A percentile compares a stretch with the other conserved stretches of the same genome.
Evolutionary conservation across 2,329 filamentous ascomycete species (phyloP).

Genomic region (Microsporum ferrugineum): DNA sequence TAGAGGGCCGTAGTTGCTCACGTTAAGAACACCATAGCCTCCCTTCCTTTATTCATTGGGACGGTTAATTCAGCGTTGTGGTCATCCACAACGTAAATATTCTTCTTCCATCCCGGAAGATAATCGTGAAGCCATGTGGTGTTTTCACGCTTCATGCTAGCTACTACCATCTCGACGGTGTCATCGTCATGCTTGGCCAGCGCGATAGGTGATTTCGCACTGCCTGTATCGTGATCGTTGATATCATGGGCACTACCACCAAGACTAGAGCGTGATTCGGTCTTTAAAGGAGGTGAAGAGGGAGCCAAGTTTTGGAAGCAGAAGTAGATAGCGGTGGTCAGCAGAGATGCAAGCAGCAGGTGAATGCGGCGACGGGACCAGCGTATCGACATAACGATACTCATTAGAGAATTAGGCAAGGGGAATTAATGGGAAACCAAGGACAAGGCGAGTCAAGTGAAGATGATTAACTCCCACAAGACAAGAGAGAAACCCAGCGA

Average conservation of each 20-base stretch:
- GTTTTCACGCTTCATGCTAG: constrained; percentile 31
- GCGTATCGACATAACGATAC: neutral
- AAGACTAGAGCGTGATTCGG: neutral
- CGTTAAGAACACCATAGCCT: constrained; percentile 52
- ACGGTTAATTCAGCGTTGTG: constrained; percentile 40
- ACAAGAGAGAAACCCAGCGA: no score
- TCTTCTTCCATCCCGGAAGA: constrained; percentile 40
- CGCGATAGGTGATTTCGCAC: neutral
- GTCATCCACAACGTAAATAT: constrained; percentile 47
- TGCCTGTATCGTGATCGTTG: neutral
- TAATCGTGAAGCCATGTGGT: constrained; percentile 30
- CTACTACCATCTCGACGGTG: constrained; percentile 50
- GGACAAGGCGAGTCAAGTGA: neutral
- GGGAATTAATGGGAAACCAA: neutral
- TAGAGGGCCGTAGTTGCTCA: neutral
- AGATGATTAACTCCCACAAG: neutral
- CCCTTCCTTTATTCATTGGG: constrained; percentile 50
- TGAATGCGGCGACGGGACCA: neutral
- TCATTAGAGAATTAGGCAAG: neutral
- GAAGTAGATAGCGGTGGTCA: neutral
- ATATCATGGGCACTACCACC: neutral
- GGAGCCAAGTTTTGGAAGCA: neutral
- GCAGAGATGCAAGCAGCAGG: neutral
- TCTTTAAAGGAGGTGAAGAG: neutral
- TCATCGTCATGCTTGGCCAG: constrained; percentile 51